Conservation (phyloP, 2,329 filamentous ascomycete genomes). For the Gyromitra esculenta region DNA sequence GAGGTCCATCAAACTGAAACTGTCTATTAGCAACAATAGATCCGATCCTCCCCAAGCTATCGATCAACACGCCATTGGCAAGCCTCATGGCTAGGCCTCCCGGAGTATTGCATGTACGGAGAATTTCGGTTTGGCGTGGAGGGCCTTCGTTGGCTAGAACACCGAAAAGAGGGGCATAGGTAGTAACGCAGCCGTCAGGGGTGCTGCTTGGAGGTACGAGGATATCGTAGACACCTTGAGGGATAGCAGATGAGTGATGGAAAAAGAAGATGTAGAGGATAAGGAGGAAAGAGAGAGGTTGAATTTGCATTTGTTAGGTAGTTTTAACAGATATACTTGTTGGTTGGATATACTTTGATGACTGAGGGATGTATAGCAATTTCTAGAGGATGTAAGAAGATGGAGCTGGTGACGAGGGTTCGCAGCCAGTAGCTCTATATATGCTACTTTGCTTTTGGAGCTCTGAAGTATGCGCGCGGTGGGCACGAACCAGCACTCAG, state of each 20-base stretch:
- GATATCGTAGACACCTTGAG: slow-evolving; percentile 47
- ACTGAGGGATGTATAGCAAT: neutral
- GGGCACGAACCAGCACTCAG: neutral
- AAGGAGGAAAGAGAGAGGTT: slow-evolving; percentile 19
- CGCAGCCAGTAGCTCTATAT: neutral
- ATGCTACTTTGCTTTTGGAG: neutral
- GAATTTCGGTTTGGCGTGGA: neutral
- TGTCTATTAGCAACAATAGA: slow-evolving; percentile 84
- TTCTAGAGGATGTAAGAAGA: slow-evolving; percentile 6
- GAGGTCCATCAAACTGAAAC: slow-evolving; percentile 79
- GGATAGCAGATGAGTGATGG: slow-evolving; percentile 23
- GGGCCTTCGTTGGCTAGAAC: slow-evolving; percentile 24
- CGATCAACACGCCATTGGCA: slow-evolving; percentile 71
- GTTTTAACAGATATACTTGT: neutral
- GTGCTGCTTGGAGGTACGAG: slow-evolving; percentile 30
- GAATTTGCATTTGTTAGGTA: slow-evolving; percentile 13
- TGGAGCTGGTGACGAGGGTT: neutral
- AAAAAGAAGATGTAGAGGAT: neutral
- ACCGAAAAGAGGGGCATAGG: slow-evolving; percentile 30
- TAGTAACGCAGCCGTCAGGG: slow-evolving; percentile 35
- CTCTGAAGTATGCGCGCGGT: neutral
- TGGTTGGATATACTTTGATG: neutral
- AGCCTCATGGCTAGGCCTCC: slow-evolving; percentile 70
- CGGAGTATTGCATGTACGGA: slow-evolving; percentile 5
- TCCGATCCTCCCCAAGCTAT: slow-evolving; percentile 73